These are phyloP conservation scores for Podosphaera aphanis DNA, from an alignment of 2,329 filamentous ascomycete genomes.

Conservation along the genomic window DNA sequence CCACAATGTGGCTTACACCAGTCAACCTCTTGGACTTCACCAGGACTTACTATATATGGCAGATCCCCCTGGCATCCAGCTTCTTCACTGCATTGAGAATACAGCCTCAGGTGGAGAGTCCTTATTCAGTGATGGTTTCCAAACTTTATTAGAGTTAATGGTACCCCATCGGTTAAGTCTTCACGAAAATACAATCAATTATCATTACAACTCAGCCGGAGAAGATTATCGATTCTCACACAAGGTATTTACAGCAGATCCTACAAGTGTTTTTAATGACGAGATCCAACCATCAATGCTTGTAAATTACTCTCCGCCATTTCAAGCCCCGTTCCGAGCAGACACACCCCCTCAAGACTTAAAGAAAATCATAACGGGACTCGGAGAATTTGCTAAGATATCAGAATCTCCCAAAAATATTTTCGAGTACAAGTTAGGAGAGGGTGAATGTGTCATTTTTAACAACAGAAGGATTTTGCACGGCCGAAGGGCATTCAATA, in stretches of 20 bases:
- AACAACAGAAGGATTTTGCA: slow-evolving; percentile 73
- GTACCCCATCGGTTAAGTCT: background rate
- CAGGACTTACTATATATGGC: slow-evolving; percentile 81
- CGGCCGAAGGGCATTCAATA: slow-evolving; percentile 55
- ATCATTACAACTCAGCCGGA: slow-evolving; percentile 44
- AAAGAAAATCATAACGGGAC: slow-evolving; percentile 24
- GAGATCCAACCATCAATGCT: background rate
- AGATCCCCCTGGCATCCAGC: slow-evolving; percentile 57
- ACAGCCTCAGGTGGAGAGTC: slow-evolving; percentile 61
- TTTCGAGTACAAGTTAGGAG: slow-evolving; percentile 47
- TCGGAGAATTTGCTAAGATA: slow-evolving; percentile 29
- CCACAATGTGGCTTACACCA: slow-evolving; percentile 84
- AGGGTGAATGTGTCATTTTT: slow-evolving; percentile 83
- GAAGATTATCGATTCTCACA: slow-evolving; percentile 36
- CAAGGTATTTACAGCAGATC: slow-evolving; percentile 25
- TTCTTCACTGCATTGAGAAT: slow-evolving; percentile 75
- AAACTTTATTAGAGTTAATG: slow-evolving; percentile 18
- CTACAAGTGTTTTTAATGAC: background rate
- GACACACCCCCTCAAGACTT: slow-evolving; percentile 3
- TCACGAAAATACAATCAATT: slow-evolving; percentile 23
- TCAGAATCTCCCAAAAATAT: slow-evolving; percentile 35
- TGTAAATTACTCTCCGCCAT: slow-evolving; percentile 56
- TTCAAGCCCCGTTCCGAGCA: slow-evolving; percentile 30
- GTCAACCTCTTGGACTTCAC: slow-evolving; percentile 60
- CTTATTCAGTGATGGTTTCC: slow-evolving; percentile 57